phyloP scores from a whole-genome alignment of 2,329 filamentous ascomycete genomes.

The Colletotrichum paranaense region DNA sequence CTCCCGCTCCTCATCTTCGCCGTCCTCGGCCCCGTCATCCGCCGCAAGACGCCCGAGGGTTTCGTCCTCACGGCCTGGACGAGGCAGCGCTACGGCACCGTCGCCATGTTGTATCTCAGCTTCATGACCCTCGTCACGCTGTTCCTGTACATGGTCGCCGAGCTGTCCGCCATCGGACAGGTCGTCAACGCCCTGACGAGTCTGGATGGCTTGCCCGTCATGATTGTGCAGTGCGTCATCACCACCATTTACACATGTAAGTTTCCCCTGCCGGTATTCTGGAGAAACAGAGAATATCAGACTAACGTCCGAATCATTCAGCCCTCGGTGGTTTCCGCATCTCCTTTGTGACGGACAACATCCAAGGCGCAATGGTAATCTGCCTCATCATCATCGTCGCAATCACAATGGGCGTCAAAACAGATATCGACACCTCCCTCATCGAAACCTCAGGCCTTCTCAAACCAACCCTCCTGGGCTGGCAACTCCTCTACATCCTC shows the following conservation, averaged over 20 bases:
- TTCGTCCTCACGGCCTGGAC: slow-evolving; percentile 91
- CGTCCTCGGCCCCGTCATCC: slow-evolving; percentile 79
- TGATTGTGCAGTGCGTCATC: slow-evolving; percentile 81
- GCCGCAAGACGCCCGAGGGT: slow-evolving; percentile 82
- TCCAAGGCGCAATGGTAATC: slow-evolving; percentile 83
- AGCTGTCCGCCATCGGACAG: slow-evolving; percentile 84
- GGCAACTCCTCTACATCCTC: slow-evolving; percentile 88
- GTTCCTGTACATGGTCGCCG: slow-evolving; percentile 88
- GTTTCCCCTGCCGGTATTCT: slow-evolving; percentile 32
- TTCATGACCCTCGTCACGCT: slow-evolving; percentile 83
- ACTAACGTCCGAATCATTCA: too few species aligned
- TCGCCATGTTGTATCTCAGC: slow-evolving; percentile 79
- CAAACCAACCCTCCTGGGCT: slow-evolving; percentile 78
- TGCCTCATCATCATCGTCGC: slow-evolving; percentile 80
- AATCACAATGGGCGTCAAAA: slow-evolving; percentile 81
- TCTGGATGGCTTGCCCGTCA: slow-evolving; percentile 77
- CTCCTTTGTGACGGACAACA: slow-evolving; percentile 85
- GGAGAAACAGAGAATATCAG: too few species aligned
- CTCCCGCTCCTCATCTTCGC: slow-evolving; percentile 82
- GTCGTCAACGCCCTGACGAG: slow-evolving; percentile 81
- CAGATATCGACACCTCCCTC: slow-evolving; percentile 75
- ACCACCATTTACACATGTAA: slow-evolving; percentile 87
- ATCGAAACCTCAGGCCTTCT: slow-evolving; percentile 77
- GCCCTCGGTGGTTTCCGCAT: slow-evolving; percentile 85
- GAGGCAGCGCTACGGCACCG: slow-evolving; percentile 78